Base-by-base conservation (phyloP, 345 rosid genomes). In the Pugionium cornutum region DNA sequence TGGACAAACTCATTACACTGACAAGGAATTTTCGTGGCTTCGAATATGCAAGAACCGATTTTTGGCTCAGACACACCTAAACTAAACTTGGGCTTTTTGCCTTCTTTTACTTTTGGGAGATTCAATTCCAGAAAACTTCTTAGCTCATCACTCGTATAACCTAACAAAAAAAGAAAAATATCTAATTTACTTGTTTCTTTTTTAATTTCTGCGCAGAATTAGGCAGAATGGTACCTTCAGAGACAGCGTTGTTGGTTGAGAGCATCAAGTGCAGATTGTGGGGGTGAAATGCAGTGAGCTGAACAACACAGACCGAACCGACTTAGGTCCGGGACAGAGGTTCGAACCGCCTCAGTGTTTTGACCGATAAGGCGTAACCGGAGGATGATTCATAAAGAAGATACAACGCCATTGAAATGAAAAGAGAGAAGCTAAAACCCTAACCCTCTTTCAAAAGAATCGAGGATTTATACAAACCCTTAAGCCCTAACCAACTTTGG, bases 41-140 rank as follows among this genome's bases (percentile, higher is more conserved):
- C 95, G 47, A 34, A 75, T 36, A 91, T 81, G 78, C 85, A 89
- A 1, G 96, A 91, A 3, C 96, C 97, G 60, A 88, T 53, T 81
- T 84, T 91, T 53, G 89, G 92, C 64, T 91, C 97, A 2, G 87
- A 78, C 48, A 91, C 85, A 62, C 97, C 97, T 51, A 91, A 75
- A 64, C 85, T 86, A 53, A 82, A 91, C 71, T 84, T 86, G 0
- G 90, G 56, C 61, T 82, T 83, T 84, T 83, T 83, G 64, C 88
- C 87, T 62, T 83, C 86, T 78, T 87, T 80, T n/a, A 86, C 92
- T 75, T 86, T 91, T 1, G 92, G 95, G 7, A 91, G 86, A 78
- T 86, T 88, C 32, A 91, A 48, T 70, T 88, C 96, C 76, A 88
- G 76, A 58, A 90, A 88, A 63, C 72, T 86, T 79, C 92, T 83